Percentiles rank a stretch among this genome's conserved stretches.
These are phyloP conservation scores for Phaeosphaeria sp. DNA, from an alignment of 2,329 filamentous ascomycete genomes.

Conservation along the genomic window DNA sequence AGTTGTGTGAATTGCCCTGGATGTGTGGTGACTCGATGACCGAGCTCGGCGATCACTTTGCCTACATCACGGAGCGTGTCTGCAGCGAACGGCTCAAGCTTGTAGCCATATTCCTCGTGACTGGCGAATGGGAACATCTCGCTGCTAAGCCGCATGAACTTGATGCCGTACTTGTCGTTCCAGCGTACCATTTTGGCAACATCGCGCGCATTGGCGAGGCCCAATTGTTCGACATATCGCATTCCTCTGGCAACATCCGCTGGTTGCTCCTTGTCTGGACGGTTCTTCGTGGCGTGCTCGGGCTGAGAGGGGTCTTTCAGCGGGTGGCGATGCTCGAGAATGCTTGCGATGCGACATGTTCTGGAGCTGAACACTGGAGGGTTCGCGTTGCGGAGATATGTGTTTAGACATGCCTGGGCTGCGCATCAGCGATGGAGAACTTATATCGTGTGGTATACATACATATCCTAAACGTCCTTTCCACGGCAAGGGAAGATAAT, in stretches of 20 bases:
- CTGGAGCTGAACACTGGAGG: slow-evolving; percentile 89
- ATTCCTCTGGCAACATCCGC: slow-evolving; percentile 72
- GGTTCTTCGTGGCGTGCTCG: slow-evolving; percentile 83
- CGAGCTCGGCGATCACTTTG: slow-evolving; percentile 75
- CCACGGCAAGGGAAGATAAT: slow-evolving; percentile 86
- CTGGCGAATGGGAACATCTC: slow-evolving; percentile 98
- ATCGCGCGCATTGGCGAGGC: slow-evolving; percentile 82
- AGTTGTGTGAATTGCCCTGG: slow-evolving; percentile 91
- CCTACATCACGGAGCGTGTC: slow-evolving; percentile 79
- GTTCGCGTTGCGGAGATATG: slow-evolving; percentile 81
- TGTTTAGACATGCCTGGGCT: slow-evolving; percentile 82
- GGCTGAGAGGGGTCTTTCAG: slow-evolving; percentile 76
- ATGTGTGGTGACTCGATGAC: slow-evolving; percentile 87
- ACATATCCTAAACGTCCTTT: slow-evolving; percentile 89
- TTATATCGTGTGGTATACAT: slow-evolving; percentile 45
- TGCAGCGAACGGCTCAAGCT: slow-evolving; percentile 80
- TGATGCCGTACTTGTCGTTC: slow-evolving; percentile 92
- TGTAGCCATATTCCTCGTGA: slow-evolving; percentile 86
- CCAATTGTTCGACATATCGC: slow-evolving; percentile 76
- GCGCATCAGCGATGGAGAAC: slow-evolving; percentile 24
- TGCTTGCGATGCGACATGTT: slow-evolving; percentile 89
- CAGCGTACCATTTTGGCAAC: slow-evolving; percentile 85
- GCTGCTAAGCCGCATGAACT: slow-evolving; percentile 88
- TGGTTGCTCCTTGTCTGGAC: slow-evolving; percentile 76
- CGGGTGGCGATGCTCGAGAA: slow-evolving; percentile 86